Base-by-base conservation (phyloP, 1,139 yeast species). In the Hansenula lynferdii region DNA sequence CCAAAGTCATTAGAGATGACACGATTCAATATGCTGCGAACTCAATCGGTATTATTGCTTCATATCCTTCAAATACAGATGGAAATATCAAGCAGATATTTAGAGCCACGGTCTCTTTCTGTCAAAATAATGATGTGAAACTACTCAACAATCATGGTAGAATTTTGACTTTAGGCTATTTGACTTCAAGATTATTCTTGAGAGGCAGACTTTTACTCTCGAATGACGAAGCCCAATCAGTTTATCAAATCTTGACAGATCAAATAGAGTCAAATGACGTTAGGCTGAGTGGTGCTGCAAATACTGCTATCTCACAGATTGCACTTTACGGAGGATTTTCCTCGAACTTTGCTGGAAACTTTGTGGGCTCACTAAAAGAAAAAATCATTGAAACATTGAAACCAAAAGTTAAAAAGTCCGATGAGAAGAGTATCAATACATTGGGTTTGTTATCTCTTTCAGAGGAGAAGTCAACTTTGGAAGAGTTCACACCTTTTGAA, bases 261-360 rank as follows among this genome's bases (percentile, higher is more conserved):
- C 37, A 49, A 2, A 24, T 64, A 6, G 41, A 39, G 5, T 45
- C 51, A 0, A 31, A 31, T 8, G 42, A 38, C 42, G 39, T 41
- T 3, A 43, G 41, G 17, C 16, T 46, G 3, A 49, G 41, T 58
- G 53, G 58, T 45, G 52, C 62, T 1, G 67, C 75, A 0, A 51
- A 77, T 5, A 75, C 69, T 16, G 61, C 77, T 7, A 42, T 83
- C 5, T 64, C 75, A 6, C 85, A 85, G 50, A 50, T 85, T 15
- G 62, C 82, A 0, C 68, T 77, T 26, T 83, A 67, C 62, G 92
- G 90, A 2, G 72, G 70, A 1, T 55, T 82, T n/a, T 72, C 73
- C 0, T 66, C 70, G 15, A 15, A 36, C 12, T 15, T 60, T 6
- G 11, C 41, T 43, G 17, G 39, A 12, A 44, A n/a, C n/a, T n/a